phyloP scores from a whole-genome alignment of 768 basidiomycete species.

The Guyanaporus albipodus region DNA sequence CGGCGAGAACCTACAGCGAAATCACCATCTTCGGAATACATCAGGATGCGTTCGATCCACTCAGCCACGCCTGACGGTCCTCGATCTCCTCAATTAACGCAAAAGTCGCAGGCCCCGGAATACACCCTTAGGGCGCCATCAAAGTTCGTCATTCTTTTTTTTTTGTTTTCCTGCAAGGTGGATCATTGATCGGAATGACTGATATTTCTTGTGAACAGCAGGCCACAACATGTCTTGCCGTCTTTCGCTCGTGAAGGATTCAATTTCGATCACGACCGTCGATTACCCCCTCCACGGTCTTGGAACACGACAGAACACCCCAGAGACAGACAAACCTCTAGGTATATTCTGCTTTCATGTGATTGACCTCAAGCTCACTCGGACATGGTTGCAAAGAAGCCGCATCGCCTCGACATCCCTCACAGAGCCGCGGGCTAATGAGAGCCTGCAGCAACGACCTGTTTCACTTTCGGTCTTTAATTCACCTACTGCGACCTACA shows the following conservation, averaged over 20 bases:
- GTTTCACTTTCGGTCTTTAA: slow-evolving; percentile 40
- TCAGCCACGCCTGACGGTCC: slow-evolving; percentile 14
- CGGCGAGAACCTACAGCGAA: slow-evolving; percentile 13
- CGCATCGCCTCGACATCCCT: slow-evolving; percentile 20
- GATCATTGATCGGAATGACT: slow-evolving; percentile 25
- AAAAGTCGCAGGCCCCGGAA: slow-evolving; percentile 20
- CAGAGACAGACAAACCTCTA: slow-evolving; percentile 24
- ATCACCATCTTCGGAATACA: slow-evolving; percentile 21
- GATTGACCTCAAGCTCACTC: slow-evolving; percentile 17
- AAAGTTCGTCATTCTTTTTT: slow-evolving; percentile 23
- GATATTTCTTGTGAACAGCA: slow-evolving; percentile 27
- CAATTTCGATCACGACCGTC: slow-evolving; percentile 33
- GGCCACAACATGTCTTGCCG: slow-evolving; percentile 33
- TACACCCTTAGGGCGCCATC: slow-evolving; percentile 21
- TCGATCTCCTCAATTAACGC: slow-evolving; percentile 18
- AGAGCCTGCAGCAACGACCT: slow-evolving; percentile 30
- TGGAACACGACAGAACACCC: slow-evolving; percentile 25
- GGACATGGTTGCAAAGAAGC: slow-evolving; percentile 17
- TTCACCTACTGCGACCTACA: slow-evolving; percentile 42
- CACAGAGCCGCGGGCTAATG: slow-evolving; percentile 20
- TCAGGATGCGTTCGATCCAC: slow-evolving; percentile 20
- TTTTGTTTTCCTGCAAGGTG: slow-evolving; percentile 6
- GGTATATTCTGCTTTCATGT: slow-evolving; percentile 19
- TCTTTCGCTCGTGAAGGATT: slow-evolving; percentile 30
- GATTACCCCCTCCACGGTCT: slow-evolving; percentile 31